Evolutionary conservation across 2,329 filamentous ascomycete genomes (phyloP).

Genomic region (Chaetomium sp.): DNA sequence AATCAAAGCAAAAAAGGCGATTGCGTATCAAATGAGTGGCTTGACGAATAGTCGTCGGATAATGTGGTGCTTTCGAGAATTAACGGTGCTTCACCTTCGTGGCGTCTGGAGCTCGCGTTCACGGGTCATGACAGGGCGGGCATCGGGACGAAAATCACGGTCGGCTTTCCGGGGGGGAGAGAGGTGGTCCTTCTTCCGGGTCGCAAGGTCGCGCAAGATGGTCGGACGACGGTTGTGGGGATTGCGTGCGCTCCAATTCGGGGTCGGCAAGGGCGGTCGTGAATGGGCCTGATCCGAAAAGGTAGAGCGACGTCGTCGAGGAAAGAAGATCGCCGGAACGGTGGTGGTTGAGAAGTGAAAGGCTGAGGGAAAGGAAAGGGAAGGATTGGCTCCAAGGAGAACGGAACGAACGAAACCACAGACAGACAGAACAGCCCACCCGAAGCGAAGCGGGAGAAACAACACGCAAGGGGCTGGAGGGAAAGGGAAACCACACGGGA

Average conservation of each 20-base stretch:
- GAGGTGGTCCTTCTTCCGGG: constrained; percentile 15
- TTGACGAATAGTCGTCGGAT: constrained; percentile 41
- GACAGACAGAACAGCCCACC: neutral
- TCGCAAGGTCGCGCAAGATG: constrained; percentile 5
- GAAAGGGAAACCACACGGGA: constrained; percentile 16
- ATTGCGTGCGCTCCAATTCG: neutral
- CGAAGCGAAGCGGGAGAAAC: constrained; percentile 14
- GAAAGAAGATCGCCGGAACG: constrained; percentile 19
- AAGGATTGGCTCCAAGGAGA: constrained; percentile 11
- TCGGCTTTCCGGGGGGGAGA: constrained; percentile 24
- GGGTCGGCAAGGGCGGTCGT: constrained; percentile 8
- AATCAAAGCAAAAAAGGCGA: neutral
- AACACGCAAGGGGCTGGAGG: constrained; percentile 17
- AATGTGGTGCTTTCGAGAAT: constrained; percentile 16
- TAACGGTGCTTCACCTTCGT: constrained; percentile 24
- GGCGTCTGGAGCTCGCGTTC: constrained; percentile 20
- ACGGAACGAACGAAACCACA: constrained; percentile 19
- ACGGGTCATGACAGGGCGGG: constrained; percentile 26
- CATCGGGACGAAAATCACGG: constrained; percentile 24
- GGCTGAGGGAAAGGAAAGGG: constrained; percentile 15
- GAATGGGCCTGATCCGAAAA: constrained; percentile 21
- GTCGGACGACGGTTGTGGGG: constrained; percentile 16
- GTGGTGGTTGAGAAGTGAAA: constrained; percentile 23
- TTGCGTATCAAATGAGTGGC: constrained; percentile 38
- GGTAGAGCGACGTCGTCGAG: constrained; percentile 22